A percentile compares a stretch with the other conserved stretches of the same genome.
Conservation (phyloP, 2,329 filamentous ascomycete genomes). For the Clathrospora elynae region DNA sequence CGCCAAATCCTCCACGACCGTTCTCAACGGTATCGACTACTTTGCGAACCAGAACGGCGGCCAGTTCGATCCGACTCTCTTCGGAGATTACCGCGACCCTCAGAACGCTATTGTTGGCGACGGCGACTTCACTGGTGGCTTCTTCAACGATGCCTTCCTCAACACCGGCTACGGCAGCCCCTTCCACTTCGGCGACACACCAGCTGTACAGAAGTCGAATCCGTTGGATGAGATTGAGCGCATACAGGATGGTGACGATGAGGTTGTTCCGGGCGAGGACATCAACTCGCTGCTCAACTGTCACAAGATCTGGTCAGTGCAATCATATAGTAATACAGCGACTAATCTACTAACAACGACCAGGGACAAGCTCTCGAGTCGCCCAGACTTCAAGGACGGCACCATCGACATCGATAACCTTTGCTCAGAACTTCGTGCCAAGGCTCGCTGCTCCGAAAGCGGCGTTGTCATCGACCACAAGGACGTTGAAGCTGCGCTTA, state of each 20-base stretch:
- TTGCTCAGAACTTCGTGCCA: constrained; percentile 90
- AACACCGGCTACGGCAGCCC: constrained; percentile 77
- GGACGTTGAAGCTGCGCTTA: constrained; percentile 74
- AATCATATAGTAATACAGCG: neutral
- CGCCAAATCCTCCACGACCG: constrained; percentile 38
- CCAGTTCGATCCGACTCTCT: constrained; percentile 88
- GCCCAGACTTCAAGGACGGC: constrained; percentile 84
- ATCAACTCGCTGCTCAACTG: constrained; percentile 74
- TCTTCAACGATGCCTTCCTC: constrained; percentile 78
- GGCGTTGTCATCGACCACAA: constrained; percentile 88
- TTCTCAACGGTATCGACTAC: constrained; percentile 68
- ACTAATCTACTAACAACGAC: constrained; percentile 37
- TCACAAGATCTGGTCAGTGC: constrained; percentile 87
- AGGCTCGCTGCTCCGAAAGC: constrained; percentile 90
- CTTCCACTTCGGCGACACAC: constrained; percentile 68
- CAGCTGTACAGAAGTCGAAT: constrained; percentile 58
- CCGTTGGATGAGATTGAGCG: constrained; percentile 80
- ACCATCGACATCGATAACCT: constrained; percentile 93
- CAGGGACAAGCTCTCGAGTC: constrained; percentile 89
- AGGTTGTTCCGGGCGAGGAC: constrained; percentile 64
- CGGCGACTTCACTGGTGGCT: constrained; percentile 70
- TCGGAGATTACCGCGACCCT: constrained; percentile 89
- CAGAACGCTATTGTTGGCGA: constrained; percentile 77
- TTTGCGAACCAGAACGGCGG: constrained; percentile 80
- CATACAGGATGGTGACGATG: constrained; percentile 71